Evolutionary conservation across 2,329 filamentous ascomycete genomes (phyloP), one percentile per base, ranked within the genome.

Genomic region (Colletotrichum zoysiae): DNA sequence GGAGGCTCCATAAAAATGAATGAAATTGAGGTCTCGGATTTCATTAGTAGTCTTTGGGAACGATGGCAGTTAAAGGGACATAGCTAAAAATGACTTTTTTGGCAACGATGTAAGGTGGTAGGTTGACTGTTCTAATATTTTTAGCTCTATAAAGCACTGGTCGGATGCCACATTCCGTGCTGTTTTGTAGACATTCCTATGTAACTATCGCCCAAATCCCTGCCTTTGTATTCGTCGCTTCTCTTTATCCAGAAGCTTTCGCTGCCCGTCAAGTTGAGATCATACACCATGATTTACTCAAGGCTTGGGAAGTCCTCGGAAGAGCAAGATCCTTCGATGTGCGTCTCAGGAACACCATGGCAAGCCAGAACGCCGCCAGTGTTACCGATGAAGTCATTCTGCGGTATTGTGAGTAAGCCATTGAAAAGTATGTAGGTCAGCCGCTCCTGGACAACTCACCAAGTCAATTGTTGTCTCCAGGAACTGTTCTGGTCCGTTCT

Each of bases 361-460:
- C 62, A 65, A 23, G 35, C 12, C 3, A 57, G 51, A 20, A n/a
- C 7, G 18, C 51, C 50, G 1, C 9, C 14, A 12, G 30, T 20
- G 42, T 65, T 65, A 1, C 62, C 50, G 3, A 65, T 57, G 16
- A 57, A 65, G 20, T 35, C 62, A 14, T 65, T 38, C 62, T 65
- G 26, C 4, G 18, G 3, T 38, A 12, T 8, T n/a, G 0, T 65
- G 20, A 57, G 62, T 9, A 33, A 23, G 23, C 20, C n/a, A 7
- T 5, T 50, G 9, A 1, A 12, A 23, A 50, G 46, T 20, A 20
- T 20, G 16, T 7, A 18, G 42, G 16, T 8, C 5, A 8, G 44
- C 44, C 3, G 26, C 26, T 46, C 4, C 44, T 2, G 18, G 3
- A 3, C 5, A 11, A 65, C 62, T 56, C n/a, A 57, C 38, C 35